Conservation (phyloP, 1,139 yeast genomes). For the Candida glucosophila region DNA sequence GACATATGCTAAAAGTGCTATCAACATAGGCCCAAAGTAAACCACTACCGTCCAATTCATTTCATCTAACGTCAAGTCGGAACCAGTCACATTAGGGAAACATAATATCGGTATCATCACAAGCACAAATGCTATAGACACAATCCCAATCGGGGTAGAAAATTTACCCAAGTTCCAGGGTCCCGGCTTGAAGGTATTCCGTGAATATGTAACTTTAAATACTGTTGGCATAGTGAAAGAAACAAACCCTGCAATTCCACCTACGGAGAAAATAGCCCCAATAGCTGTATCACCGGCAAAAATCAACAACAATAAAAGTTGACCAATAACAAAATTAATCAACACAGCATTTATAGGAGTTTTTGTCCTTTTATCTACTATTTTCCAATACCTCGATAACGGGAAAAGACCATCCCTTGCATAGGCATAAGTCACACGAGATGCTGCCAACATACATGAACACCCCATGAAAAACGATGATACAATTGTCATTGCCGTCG, state of each 20-base stretch:
- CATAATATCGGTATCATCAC: conserved; percentile 62
- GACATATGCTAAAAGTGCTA: conserved; percentile 44
- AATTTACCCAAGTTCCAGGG: conserved; percentile 61
- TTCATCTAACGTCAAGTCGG: conserved; percentile 31
- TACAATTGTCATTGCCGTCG: conserved; percentile 52
- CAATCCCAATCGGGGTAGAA: conserved; percentile 39
- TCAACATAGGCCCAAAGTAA: conserved; percentile 54
- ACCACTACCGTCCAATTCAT: conserved; percentile 74
- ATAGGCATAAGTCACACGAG: conserved; percentile 62
- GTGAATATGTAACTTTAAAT: conserved; percentile 50
- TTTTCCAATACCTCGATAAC: conserved; percentile 41
- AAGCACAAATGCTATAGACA: conserved; percentile 39
- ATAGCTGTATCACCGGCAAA: conserved; percentile 66
- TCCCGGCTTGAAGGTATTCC: conserved; percentile 50
- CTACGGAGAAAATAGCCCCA: conserved; percentile 70
- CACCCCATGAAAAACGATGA: conserved; percentile 62
- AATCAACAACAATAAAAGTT: conserved; percentile 46
- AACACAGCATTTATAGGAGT: conserved; percentile 70
- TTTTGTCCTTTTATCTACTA: conserved; percentile 45
- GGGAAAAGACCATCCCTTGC: conserved; percentile 69
- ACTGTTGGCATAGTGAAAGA: conserved; percentile 64
- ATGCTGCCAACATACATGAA: conserved; percentile 64
- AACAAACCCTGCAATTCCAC: conserved; percentile 66
- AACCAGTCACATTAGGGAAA: conserved; percentile 51
- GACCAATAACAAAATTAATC: conserved; percentile 52